Conservation (phyloP, 1,284 basidiomycete species). For the Omphalotus olearius region DNA sequence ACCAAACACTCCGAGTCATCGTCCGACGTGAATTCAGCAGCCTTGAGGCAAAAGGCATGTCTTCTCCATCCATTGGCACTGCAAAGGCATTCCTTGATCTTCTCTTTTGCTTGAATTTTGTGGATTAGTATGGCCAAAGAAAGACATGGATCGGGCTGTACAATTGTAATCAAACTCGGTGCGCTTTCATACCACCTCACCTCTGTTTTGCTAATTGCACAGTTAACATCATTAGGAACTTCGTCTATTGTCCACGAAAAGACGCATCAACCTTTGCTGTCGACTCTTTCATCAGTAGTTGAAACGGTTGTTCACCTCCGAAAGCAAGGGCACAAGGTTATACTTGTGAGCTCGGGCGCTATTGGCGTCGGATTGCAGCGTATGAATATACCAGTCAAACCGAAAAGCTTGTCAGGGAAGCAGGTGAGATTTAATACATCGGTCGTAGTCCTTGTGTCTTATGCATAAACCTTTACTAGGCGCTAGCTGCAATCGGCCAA, state of each 20-base stretch:
- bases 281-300: slow-evolving; percentile 87
- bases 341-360: slow-evolving; percentile 94
- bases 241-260: slow-evolving; percentile 92
- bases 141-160: slow-evolving; percentile 26
- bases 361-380: slow-evolving; percentile 93
- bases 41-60: too few species aligned
- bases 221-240: slow-evolving; percentile 53
- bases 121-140: neutral
- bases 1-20: too few species aligned
- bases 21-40: too few species aligned
- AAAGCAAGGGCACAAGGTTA: slow-evolving; percentile 84
- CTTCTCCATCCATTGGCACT: too few species aligned
- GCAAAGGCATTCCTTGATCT: too few species aligned
- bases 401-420: slow-evolving; percentile 86
- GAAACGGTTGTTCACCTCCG: slow-evolving; percentile 86
- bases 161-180: slow-evolving; percentile 84
- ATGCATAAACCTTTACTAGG: slow-evolving; percentile 41
- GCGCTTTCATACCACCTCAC: slow-evolving; percentile 14
- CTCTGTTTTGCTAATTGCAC: slow-evolving; percentile 1
- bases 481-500: slow-evolving; percentile 95
- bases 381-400: slow-evolving; percentile 80
- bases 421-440: slow-evolving; percentile 49
- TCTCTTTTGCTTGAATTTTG: too few species aligned
- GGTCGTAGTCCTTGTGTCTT: slow-evolving; percentile 1
- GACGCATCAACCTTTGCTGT: slow-evolving; percentile 86